phyloP scores from a whole-genome alignment of 2,329 filamentous ascomycete genomes.

The Clarireedia monteithiana region DNA sequence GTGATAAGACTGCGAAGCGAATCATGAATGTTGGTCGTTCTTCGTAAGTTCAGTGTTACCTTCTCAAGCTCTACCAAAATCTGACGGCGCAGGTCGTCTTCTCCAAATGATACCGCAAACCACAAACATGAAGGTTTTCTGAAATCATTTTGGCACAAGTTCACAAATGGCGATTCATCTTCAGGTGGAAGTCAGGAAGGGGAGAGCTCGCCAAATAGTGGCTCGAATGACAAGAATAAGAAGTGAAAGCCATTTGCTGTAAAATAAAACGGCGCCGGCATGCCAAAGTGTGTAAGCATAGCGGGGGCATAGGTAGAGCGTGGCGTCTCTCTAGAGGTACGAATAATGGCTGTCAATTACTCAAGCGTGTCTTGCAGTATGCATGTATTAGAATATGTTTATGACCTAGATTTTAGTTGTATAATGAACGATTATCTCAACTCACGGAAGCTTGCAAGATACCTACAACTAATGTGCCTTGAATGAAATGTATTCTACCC shows the following conservation, averaged over 20 bases:
- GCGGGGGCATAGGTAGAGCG: constrained; percentile 1
- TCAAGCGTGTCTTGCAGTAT: background rate
- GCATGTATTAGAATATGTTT: background rate
- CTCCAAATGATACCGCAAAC: constrained; percentile 24
- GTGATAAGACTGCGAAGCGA: constrained; percentile 82
- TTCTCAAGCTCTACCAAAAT: constrained; percentile 11
- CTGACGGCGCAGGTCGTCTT: constrained; percentile 10
- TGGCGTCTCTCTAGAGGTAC: constrained; percentile 2
- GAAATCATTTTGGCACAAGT: constrained; percentile 85
- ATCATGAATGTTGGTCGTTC: constrained; percentile 72
- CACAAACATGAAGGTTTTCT: constrained; percentile 85
- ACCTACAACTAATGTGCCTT: background rate
- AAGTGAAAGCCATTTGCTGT: constrained; percentile 1
- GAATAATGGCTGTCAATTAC: constrained; percentile 1
- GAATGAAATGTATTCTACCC: too few species aligned
- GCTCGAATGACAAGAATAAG: constrained; percentile 7
- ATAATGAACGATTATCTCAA: constrained; percentile 8
- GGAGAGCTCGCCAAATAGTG: constrained; percentile 1
- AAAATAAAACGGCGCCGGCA: background rate
- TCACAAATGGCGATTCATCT: constrained; percentile 54
- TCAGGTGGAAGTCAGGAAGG: constrained; percentile 8
- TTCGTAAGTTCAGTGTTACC: constrained; percentile 36
- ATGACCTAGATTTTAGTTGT: background rate
- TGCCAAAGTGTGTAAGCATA: constrained; percentile 3
- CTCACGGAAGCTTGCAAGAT: background rate